A percentile compares a stretch with the other conserved stretches of the same genome.
Conservation (phyloP, 495 filamentous ascomycete species). For the Neurospora tetrasperma region DNA sequence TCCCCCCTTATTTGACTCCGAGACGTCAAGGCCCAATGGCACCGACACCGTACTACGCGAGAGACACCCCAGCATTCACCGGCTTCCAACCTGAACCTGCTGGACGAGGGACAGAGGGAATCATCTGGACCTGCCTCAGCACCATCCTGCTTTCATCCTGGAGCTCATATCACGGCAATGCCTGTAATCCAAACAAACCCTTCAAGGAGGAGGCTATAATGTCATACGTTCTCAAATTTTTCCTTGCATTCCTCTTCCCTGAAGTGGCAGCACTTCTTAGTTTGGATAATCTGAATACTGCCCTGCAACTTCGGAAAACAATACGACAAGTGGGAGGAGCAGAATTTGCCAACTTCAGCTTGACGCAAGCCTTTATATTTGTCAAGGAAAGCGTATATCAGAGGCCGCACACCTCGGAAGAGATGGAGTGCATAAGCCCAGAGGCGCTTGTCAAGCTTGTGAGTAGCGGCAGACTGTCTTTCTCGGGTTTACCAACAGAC, state of each 20-base stretch:
- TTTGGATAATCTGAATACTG: rapidly evolving
- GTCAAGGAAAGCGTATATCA: background rate
- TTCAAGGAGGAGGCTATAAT: rapidly evolving
- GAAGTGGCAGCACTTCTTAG: background rate
- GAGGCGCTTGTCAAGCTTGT: background rate
- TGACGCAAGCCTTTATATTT: background rate
- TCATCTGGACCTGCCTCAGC: background rate
- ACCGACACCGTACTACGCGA: background rate
- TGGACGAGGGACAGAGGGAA: background rate
- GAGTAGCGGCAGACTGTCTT: background rate
- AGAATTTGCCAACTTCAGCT: background rate
- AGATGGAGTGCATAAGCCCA: rapidly evolving
- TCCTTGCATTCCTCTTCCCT: background rate
- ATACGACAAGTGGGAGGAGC: background rate
- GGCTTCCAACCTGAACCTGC: background rate
- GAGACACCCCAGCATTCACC: background rate
- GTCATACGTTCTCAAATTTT: rapidly evolving
- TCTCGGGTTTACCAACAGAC: background rate
- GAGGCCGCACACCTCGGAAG: background rate
- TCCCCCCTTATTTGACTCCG: background rate
- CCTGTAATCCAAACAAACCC: background rate
- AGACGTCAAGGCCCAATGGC: background rate
- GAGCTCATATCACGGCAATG: background rate
- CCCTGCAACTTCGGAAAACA: background rate
- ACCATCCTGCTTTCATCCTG: background rate